phyloP scores from a whole-genome alignment of 1,139 yeast species.

The Lodderomyces parapsilosis region DNA sequence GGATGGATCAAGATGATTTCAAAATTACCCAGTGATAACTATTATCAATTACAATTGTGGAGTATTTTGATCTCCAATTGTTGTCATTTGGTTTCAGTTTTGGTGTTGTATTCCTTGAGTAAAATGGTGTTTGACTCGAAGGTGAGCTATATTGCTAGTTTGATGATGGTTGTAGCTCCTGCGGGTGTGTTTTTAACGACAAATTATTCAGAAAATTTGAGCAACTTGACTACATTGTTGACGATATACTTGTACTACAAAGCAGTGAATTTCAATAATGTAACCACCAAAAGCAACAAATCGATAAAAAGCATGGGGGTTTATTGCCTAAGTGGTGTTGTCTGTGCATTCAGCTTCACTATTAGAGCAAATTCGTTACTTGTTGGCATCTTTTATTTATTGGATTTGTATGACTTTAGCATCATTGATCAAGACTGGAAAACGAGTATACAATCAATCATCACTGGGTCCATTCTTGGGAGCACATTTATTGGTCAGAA shows the following conservation, averaged over 20 bases:
- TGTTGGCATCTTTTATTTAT: conserved; percentile 64
- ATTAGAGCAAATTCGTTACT: conserved; percentile 76
- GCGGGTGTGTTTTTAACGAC: conserved; percentile 78
- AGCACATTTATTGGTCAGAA: conserved; percentile 46
- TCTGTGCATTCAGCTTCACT: conserved; percentile 57
- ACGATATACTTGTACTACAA: conserved; percentile 56
- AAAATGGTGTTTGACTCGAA: conserved; percentile 10
- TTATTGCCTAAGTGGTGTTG: conserved; percentile 56
- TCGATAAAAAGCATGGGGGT: conserved; percentile 14
- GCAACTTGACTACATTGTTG: conserved; percentile 62
- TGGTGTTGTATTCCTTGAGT: conserved; percentile 55
- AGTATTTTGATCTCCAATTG: conserved; percentile 51
- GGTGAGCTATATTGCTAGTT: conserved; percentile 37
- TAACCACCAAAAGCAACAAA: conserved; percentile 17
- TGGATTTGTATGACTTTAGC: conserved; percentile 46
- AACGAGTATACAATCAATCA: conserved; percentile 29
- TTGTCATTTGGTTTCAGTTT: conserved; percentile 49
- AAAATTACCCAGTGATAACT: conserved; percentile 15
- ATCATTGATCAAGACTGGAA: conserved; percentile 14
- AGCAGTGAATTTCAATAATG: conserved; percentile 25
- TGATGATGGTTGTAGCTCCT: conserved; percentile 62
- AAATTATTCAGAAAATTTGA: conserved; percentile 75
- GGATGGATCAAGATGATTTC: conserved; percentile 59
- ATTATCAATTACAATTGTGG: conserved; percentile 43
- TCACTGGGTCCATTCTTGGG: conserved; percentile 58